Evolutionary conservation across 805 yeast genomes (phyloP).

Genomic region (Wickerhamiella vanderwaltii): DNA sequence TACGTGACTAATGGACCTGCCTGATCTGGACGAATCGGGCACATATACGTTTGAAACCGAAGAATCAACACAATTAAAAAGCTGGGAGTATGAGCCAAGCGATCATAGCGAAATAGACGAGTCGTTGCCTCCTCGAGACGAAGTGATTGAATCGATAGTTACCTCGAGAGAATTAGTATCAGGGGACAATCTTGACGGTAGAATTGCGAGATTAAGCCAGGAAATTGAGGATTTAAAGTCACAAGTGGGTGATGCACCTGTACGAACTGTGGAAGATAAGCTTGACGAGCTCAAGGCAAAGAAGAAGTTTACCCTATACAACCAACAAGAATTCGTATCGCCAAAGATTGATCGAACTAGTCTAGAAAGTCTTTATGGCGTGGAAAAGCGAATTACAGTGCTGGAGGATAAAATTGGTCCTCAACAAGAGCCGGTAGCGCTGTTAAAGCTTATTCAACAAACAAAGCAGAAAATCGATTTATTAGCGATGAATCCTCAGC

Average conservation of each 20-base stretch:
- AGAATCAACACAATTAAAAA: neutral
- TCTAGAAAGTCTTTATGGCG: neutral
- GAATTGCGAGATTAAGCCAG: slow-evolving; percentile 9
- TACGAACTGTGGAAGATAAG: neutral
- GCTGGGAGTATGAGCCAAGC: neutral
- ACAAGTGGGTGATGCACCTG: slow-evolving; percentile 5
- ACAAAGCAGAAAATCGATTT: slow-evolving; percentile 4
- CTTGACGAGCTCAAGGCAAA: slow-evolving; percentile 4
- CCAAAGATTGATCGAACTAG: neutral
- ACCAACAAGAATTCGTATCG: neutral
- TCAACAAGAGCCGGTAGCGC: slow-evolving; percentile 1
- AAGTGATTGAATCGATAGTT: slow-evolving; percentile 10
- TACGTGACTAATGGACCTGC: slow-evolving; percentile 4
- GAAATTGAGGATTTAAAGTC: slow-evolving; percentile 4
- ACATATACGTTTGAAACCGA: slow-evolving; percentile 9
- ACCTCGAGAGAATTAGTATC: slow-evolving; percentile 7
- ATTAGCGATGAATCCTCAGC: slow-evolving; percentile 2
- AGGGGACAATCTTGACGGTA: slow-evolving; percentile 11
- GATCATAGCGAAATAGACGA: neutral
- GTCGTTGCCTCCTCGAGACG: slow-evolving; percentile 2
- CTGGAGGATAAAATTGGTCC: slow-evolving; percentile 9
- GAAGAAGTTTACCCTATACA: neutral
- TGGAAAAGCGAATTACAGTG: slow-evolving; percentile 3
- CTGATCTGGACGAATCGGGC: slow-evolving; percentile 12
- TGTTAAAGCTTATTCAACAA: neutral